Base-by-base conservation (phyloP, 345 rosid genomes). In the Moringa oleifera region DNA sequence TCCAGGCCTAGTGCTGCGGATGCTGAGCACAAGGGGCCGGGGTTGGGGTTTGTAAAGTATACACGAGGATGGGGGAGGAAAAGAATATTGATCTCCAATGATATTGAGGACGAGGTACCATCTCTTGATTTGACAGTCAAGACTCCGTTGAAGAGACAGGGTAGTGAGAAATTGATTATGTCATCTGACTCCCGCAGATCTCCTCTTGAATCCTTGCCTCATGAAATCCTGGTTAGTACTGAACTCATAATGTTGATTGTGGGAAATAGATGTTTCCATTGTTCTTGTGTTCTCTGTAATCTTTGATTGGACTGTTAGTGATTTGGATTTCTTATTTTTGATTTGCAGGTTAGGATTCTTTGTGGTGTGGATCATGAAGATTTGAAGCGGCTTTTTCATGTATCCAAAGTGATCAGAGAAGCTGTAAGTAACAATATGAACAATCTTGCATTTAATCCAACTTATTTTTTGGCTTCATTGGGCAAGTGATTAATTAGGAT, bases 361-460 rank as follows among this genome's bases (percentile, higher is more conserved):
- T 86, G 86, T 46, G 71, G 80, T 12, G 94, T 93, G 22, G 80
- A 84, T 69, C 94, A 87, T 55, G 85, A 79, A 2, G 97, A 93
- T 75, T 71, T 93, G 63, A 79, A 81, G 66, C 89, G 73, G 73
- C 85, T 93, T 20, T 57, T 59, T 18, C 59, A 57, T 23, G 96
- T 90, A 28, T 93, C 97, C 3, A 84, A 80, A 74, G 41, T 79
- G 17, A 76, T 93, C 45, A 76, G 74, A 70, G 91, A 90, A 75
- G 91, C 91, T 65, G 97, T 90, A 64, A 84, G 93, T 77, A 41
- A 20, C 11, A 8, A 5, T 52, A 41, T 41, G 12, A 4, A 41
- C 12, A 2, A 1, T 41, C 47, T 41, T 41, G 47, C 16, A 41
- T 41, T 41, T 18, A 28, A 22, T 28, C 23, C 23, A 23, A 50